Evolutionary conservation across 495 filamentous ascomycete genomes (phyloP), one percentile per base, ranked within the genome.

Genomic region (Xylaria castorea): DNA sequence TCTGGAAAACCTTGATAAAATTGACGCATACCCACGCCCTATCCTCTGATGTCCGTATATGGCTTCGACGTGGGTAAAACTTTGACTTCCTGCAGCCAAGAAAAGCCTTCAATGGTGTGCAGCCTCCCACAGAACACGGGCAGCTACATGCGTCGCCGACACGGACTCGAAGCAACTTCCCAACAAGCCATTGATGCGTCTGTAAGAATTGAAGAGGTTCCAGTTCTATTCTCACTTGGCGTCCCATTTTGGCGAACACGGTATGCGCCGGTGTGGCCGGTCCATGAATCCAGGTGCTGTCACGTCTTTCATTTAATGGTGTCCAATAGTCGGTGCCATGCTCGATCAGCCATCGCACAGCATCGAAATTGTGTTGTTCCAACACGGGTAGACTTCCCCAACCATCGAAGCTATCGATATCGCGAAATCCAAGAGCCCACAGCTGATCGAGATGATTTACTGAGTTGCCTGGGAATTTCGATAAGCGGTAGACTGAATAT

Each of bases 301-400:
- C 42, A 44, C 5, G 11, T 8, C 63, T 40, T 50, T 18, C 63
- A 34, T 20, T 50, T 0, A 50, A 9, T 50, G 63, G 63, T 34
- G 63, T 66, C 63, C 63, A 51, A 11, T 66, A 66, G 44, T 66
- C 27, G 18, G 42, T 44, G 27, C 63, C 63, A 20, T 66, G 63
- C 44, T 66, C 63, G 25, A 66, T 66, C 4, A 66, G 18, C 63
- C 63, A 66, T 5, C 63, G 44, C 27, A 38, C 18, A 2, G 3
- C n/a, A 18, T 30, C 7, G 42, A n/a, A 14, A 14, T 30, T 1
- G 1, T 2, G 2, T 16, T 27, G 1, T 6, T 18, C 5, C 12
- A 8, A 9, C 16, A 36, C 7, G n/a, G 38, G 63, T 18, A 9
- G 1, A 2, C 5, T 5, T 2, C 44, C 63, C 12, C 0, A 0